Base-by-base conservation (phyloP, 2,329 filamentous ascomycete genomes). In the Colletotrichum magnum region DNA sequence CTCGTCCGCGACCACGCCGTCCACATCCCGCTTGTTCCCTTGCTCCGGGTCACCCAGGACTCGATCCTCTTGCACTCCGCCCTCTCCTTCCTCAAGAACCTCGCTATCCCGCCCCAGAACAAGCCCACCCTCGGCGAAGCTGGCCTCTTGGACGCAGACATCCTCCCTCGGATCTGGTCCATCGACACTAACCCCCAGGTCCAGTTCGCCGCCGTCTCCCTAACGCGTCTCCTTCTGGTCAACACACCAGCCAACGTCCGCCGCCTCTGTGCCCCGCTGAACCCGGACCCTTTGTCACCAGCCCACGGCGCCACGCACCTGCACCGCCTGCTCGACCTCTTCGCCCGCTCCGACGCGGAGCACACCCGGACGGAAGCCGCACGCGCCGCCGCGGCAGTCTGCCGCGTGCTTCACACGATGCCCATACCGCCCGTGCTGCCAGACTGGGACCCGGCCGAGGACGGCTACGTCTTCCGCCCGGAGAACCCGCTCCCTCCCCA, bases 51-150 rank as follows among this genome's bases (percentile, higher is more conserved):
- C 36, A 73, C 77, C 1, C 76, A 73, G 7, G 82, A 86, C 69
- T 76, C 83, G 1, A 87, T 90, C 70, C 84, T 89, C 16, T 80
- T 89, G 0, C 89, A 91, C 74, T 83, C 88, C 1, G 80, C 83
- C 2, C 80, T 92, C 18, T 86, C 88, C 7, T 90, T 90, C 73
- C 84, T 91, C 69, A 91, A 90, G 77, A 92, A 92, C 75, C 85
- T 92, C 9, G 87, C 89, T 28, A 88, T 92, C 58, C 87, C 89
- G 0, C 65, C 78, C 0, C 75, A 77, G 28, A 91, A 91, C 78
- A 91, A 90, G 75, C 71, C 81, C 2, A 56, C 78, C 0, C 80
- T 92, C 1, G 85, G 85, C 16, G 77, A 78, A 5, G 76, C 79
- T 4, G 77, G 78, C 1, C 78, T 90, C 2, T 79, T 90, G 4